A percentile compares a stretch with the other conserved stretches of the same genome.
phyloP scores from a whole-genome alignment of 345 rosid genomes.

The Camelina sativa region DNA sequence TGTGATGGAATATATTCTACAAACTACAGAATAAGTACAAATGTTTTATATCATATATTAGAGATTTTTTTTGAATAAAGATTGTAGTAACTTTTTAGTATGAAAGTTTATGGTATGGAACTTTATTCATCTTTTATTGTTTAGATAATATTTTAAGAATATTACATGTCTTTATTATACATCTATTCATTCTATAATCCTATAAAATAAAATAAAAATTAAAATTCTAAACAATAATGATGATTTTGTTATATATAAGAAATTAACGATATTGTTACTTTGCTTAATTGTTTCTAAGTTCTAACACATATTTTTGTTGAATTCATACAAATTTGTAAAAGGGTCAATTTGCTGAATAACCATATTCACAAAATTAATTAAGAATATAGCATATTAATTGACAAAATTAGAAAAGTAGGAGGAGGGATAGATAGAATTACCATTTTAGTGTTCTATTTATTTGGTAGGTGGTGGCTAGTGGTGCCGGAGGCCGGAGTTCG shows the following conservation, averaged over 20 bases:
- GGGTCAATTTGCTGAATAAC: no score
- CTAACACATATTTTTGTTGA: neutral
- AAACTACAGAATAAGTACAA: slow-evolving; percentile 30
- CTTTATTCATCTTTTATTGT: slow-evolving; percentile 28
- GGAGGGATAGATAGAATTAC: no score
- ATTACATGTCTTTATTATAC: neutral
- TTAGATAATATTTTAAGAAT: neutral
- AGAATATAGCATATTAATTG: no score
- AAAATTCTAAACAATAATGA: neutral
- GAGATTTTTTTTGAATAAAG: neutral
- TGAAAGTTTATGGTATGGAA: slow-evolving; percentile 23
- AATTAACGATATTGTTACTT: neutral
- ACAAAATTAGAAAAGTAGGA: no score
- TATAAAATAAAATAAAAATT: neutral
- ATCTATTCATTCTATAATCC: neutral
- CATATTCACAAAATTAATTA: no score
- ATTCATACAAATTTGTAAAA: neutral
- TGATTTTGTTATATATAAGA: neutral
- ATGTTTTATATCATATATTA: neutral
- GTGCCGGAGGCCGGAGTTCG: no score
- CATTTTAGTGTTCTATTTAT: no score
- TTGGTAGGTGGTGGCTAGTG: no score
- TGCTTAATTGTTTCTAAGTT: neutral
- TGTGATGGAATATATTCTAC: slow-evolving; percentile 42
- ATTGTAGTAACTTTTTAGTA: slow-evolving; percentile 14